Evolutionary conservation across 345 rosid species (phyloP).

Genomic region (Hypericum perforatum): DNA sequence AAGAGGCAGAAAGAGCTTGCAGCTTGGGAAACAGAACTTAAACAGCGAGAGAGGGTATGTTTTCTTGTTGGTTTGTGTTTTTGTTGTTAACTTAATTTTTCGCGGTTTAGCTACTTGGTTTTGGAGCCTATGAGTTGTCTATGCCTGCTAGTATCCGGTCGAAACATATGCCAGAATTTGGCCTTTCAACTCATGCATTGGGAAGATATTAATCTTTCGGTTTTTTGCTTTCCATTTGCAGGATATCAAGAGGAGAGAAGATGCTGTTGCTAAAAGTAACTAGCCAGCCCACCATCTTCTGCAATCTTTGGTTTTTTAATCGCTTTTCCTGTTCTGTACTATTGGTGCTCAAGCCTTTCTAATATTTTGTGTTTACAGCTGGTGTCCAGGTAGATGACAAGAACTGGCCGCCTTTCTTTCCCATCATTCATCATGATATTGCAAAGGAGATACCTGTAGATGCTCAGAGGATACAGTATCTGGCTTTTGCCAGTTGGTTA

Average conservation of each 20-base stretch:
- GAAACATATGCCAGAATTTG: too few relatives aligned
- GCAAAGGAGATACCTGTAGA: constrained; percentile 89
- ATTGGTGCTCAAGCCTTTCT: not conserved
- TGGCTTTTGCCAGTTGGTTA: constrained; percentile 98
- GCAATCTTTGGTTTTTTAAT: too few relatives aligned
- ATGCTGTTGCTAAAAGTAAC: constrained; percentile 46
- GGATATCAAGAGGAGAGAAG: constrained; percentile 83
- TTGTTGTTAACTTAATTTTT: too few relatives aligned
- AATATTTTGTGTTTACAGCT: constrained; percentile 34
- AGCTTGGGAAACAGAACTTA: constrained; percentile 93
- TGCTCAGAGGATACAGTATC: constrained; percentile 88
- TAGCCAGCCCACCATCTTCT: too few relatives aligned
- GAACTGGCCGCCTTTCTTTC: constrained; percentile 95
- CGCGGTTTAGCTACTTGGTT: too few relatives aligned
- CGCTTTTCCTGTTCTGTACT: too few relatives aligned
- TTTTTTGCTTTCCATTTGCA: constrained; percentile 17
- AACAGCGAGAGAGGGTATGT: constrained; percentile 58
- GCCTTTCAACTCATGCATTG: too few relatives aligned
- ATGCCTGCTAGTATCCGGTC: too few relatives aligned
- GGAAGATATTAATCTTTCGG: not conserved
- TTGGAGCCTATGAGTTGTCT: too few relatives aligned
- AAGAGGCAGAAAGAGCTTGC: constrained; percentile 70
- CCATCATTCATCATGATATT: constrained; percentile 95
- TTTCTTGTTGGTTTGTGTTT: not conserved
- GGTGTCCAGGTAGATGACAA: constrained; percentile 59